Percentiles rank a stretch among this genome's conserved stretches.
Evolutionary conservation across 805 yeast genomes (phyloP).

Genomic region (Candida vaughaniae): DNA sequence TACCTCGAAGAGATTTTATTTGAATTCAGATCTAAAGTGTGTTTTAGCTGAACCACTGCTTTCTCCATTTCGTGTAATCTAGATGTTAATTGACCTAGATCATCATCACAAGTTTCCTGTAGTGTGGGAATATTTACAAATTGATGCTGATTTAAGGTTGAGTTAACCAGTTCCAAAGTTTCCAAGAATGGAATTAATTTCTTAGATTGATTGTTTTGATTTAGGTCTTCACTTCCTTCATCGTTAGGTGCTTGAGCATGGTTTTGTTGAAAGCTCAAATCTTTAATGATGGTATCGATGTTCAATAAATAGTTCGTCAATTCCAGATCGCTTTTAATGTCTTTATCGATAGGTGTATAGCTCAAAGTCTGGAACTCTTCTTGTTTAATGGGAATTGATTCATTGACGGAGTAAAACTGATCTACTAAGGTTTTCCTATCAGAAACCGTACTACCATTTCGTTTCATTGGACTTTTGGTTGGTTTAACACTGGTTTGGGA

Average conservation of each 20-base stretch:
- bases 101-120: constrained; percentile 4
- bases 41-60: constrained; percentile 18
- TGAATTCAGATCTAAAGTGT: constrained; percentile 18
- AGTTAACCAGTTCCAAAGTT: constrained; percentile 9
- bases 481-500: constrained; percentile 7
- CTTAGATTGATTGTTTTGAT: not conserved
- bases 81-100: constrained; percentile 16
- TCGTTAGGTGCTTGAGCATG: not conserved
- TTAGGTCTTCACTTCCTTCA: not conserved
- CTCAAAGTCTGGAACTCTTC: constrained; percentile 5
- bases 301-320: constrained; percentile 26
- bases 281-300: constrained; percentile 21
- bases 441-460: not conserved
- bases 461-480: constrained; percentile 5
- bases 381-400: constrained; percentile 9
- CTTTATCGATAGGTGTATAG: constrained; percentile 8
- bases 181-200: constrained; percentile 8
- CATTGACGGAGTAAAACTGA: constrained; percentile 28
- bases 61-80: constrained; percentile 19
- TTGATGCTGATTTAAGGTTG: not conserved
- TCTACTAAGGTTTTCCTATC: constrained; percentile 39
- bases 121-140: not conserved
- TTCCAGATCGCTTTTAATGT: constrained; percentile 15
- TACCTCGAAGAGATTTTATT: constrained; percentile 19
- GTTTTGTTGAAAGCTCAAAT: constrained; percentile 1